These are phyloP conservation scores for Leersia perrieri DNA, from an alignment of 176 grass and related monocot species.

Conservation along the genomic window DNA sequence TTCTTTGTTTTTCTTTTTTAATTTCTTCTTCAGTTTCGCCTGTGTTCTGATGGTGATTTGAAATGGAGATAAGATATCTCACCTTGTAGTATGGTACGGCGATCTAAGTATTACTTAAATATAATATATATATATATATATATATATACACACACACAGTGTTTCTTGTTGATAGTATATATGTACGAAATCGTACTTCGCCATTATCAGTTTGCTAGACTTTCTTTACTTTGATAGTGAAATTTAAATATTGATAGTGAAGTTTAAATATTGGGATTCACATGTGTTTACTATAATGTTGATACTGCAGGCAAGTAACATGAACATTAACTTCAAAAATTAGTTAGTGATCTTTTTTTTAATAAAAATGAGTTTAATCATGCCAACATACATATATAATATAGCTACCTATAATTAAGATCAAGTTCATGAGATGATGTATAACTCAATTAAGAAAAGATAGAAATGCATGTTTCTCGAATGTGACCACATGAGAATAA, in stretches of 20 bases:
- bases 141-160: no score
- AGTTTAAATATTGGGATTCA: neutral
- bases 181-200: neutral
- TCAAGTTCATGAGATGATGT: neutral
- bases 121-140: no score
- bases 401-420: no score
- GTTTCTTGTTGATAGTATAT: neutral
- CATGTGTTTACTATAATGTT: neutral
- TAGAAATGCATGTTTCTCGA: neutral
- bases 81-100: neutral
- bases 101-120: neutral
- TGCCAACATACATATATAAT: neutral
- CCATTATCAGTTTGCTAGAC: neutral
- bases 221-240: neutral
- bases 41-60: conserved; percentile 8
- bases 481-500: neutral
- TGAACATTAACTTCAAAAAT: neutral
- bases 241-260: neutral
- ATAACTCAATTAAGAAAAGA: neutral
- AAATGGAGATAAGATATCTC: neutral
- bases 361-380: neutral
- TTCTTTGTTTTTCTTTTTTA: neutral
- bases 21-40: neutral
- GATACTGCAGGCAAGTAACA: neutral
- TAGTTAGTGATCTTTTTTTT: no score